phyloP scores from a whole-genome alignment of 129 eudicot species.

The Solidago caesia region DNA sequence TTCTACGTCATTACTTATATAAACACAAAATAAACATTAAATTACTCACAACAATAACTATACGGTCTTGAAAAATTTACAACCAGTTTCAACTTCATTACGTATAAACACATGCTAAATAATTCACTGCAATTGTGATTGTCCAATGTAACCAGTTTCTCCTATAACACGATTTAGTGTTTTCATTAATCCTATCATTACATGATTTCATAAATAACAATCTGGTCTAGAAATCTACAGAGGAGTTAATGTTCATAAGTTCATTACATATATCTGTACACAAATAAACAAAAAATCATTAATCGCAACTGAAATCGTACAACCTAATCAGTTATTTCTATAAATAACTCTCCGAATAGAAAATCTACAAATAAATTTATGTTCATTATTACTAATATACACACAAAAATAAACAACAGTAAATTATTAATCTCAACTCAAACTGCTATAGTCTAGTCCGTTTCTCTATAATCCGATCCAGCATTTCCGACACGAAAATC shows the following conservation, averaged over 20 bases:
- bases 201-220: too few relatives aligned
- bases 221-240: background rate
- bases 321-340: slow-evolving; percentile 35
- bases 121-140: too few relatives aligned
- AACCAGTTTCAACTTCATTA: background rate
- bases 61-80: background rate
- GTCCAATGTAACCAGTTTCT: too few relatives aligned
- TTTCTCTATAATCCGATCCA: background rate
- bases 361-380: background rate
- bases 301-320: background rate
- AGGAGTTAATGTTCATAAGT: background rate
- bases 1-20: slow-evolving; percentile 28
- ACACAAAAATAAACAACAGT: background rate
- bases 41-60: background rate
- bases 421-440: background rate
- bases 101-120: background rate
- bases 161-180: too few relatives aligned
- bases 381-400: too few relatives aligned
- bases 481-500: background rate
- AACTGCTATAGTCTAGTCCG: background rate
- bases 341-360: slow-evolving; percentile 1
- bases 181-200: too few relatives aligned
- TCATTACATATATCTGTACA: too few relatives aligned
- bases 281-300: background rate
- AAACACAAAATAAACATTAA: slow-evolving; percentile 31